phyloP scores from a whole-genome alignment of 192 early-diverging fungal species.

The Podila epigama region DNA sequence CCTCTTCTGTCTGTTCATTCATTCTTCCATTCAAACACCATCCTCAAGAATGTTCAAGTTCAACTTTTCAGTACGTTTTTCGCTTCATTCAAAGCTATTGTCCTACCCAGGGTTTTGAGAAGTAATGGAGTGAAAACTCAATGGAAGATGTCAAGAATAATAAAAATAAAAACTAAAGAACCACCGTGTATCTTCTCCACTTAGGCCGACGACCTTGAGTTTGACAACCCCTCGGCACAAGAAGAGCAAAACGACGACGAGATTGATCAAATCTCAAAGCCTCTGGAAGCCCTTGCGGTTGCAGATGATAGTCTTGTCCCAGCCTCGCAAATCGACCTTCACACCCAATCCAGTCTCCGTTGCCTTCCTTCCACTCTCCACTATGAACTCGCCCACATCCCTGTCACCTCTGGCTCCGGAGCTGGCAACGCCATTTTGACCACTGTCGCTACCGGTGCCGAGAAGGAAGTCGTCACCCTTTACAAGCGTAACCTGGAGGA shows the following conservation, averaged over 20 bases:
- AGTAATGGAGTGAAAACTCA: no score
- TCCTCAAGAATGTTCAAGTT: conserved; percentile 37
- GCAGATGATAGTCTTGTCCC: conserved; percentile 10
- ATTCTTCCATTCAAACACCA: neutral
- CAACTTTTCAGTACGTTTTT: conserved; percentile 40
- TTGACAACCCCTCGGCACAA: conserved; percentile 15
- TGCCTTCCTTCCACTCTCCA: conserved; percentile 31
- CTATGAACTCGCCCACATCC: conserved; percentile 40
- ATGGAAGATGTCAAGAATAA: no score
- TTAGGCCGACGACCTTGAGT: conserved; percentile 44
- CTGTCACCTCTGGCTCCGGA: conserved; percentile 25
- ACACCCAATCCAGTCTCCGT: conserved; percentile 13
- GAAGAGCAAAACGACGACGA: conserved; percentile 24
- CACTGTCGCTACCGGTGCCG: conserved; percentile 12
- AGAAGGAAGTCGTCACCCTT: conserved; percentile 49
- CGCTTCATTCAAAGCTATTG: neutral
- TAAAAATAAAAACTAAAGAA: no score
- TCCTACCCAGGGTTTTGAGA: neutral
- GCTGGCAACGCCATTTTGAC: conserved; percentile 23
- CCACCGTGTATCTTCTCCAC: neutral
- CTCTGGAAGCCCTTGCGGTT: conserved; percentile 20
- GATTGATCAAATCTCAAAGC: conserved; percentile 15
- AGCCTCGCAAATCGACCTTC: conserved; percentile 26
- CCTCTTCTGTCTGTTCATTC: neutral
- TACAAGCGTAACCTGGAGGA: conserved; percentile 81